phyloP scores from a whole-genome alignment of 768 basidiomycete species.

The Tricholoma bakamatsutake region DNA sequence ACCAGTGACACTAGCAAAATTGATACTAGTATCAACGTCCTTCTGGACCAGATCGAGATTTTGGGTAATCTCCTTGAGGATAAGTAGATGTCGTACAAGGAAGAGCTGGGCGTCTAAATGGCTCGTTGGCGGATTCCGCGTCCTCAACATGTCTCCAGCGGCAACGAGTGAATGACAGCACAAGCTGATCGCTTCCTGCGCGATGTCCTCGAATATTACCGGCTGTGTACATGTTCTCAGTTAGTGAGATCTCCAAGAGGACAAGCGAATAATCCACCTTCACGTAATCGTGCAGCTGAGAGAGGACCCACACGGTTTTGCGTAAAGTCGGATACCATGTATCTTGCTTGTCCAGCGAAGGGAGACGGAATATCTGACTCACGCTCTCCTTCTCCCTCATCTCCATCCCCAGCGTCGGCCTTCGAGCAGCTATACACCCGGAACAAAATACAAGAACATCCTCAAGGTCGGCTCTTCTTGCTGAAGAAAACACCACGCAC shows the following conservation, averaged over 20 bases:
- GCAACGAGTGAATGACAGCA: constrained; percentile 77
- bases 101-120: constrained; percentile 75
- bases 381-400: constrained; percentile 65
- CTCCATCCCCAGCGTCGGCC: constrained; percentile 36
- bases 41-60: constrained; percentile 60
- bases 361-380: constrained; percentile 63
- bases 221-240: constrained; percentile 43
- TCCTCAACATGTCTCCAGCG: constrained; percentile 61
- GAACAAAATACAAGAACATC: not conserved
- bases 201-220: constrained; percentile 95
- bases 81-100: constrained; percentile 83
- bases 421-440: constrained; percentile 35
- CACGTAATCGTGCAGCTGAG: constrained; percentile 86
- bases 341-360: constrained; percentile 67
- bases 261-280: constrained; percentile 48
- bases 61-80: constrained; percentile 85
- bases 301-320: constrained; percentile 88
- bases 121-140: constrained; percentile 29
- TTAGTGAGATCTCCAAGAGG: not conserved
- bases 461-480: constrained; percentile 1
- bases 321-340: constrained; percentile 91
- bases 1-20: constrained; percentile 59
- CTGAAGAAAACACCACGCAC: constrained; percentile 33
- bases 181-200: constrained; percentile 82
- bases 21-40: constrained; percentile 36